Percentiles rank a stretch among this genome's conserved stretches.
Evolutionary conservation across 1,139 yeast genomes (phyloP).

Genomic region (Saccharomyces hybrid): DNA sequence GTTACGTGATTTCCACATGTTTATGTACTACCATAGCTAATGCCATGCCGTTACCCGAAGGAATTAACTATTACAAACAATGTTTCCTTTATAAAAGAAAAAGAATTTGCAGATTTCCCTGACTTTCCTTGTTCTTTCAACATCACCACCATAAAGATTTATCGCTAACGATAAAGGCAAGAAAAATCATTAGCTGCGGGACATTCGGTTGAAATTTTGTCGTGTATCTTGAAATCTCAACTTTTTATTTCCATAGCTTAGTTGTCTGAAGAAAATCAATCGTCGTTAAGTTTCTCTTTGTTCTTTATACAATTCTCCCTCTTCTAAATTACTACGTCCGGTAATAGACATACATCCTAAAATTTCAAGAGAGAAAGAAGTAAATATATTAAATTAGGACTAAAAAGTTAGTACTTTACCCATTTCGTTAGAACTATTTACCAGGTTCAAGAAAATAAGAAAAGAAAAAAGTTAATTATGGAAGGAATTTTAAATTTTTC

Average conservation of each 20-base stretch:
- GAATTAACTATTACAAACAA: neutral
- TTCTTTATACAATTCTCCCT: neutral
- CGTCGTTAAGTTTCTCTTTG: neutral
- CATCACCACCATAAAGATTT: neutral
- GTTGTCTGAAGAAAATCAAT: neutral
- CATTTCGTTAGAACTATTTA: neutral
- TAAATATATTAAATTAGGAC: neutral
- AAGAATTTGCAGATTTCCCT: neutral
- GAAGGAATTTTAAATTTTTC: conserved; percentile 84
- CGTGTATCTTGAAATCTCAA: neutral
- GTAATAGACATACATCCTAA: neutral
- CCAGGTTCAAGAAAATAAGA: neutral
- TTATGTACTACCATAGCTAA: neutral
- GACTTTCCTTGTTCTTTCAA: neutral
- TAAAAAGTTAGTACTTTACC: neutral
- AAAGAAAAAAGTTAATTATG: conserved; percentile 38
- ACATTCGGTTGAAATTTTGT: neutral
- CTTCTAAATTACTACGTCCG: neutral
- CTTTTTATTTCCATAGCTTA: neutral
- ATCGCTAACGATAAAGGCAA: neutral
- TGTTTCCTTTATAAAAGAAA: neutral
- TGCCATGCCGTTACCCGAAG: neutral
- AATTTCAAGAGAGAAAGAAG: neutral
- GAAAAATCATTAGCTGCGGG: neutral
- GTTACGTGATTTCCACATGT: neutral